Conservation (phyloP, 805 yeast genomes). For the Hemisphaericaspora nanyangensis region DNA sequence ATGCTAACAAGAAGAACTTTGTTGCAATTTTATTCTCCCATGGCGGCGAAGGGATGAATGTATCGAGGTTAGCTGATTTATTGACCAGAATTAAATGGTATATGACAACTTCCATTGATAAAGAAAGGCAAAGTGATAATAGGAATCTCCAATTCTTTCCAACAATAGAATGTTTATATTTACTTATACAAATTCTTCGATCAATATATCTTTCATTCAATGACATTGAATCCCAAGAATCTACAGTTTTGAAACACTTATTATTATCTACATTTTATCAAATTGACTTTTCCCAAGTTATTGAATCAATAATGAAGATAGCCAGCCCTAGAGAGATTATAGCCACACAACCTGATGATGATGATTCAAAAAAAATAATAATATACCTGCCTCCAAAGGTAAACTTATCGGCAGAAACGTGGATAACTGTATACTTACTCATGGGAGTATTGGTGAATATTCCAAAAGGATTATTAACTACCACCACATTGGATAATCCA, state of each 20-base stretch:
- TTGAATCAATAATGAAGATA: slow-evolving; percentile 15
- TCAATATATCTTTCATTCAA: slow-evolving; percentile 17
- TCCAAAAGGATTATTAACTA: slow-evolving; percentile 22
- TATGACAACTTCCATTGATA: slow-evolving; percentile 12
- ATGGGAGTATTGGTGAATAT: slow-evolving; percentile 21
- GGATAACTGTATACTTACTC: slow-evolving; percentile 21
- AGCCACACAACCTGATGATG: slow-evolving; percentile 2
- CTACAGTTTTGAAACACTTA: slow-evolving; percentile 16
- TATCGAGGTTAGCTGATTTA: slow-evolving; percentile 8
- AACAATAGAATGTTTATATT: slow-evolving; percentile 23
- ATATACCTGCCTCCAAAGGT: slow-evolving; percentile 15
- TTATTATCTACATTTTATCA: slow-evolving; percentile 20
- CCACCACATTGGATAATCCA: slow-evolving; percentile 16
- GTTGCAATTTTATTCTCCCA: not conserved
- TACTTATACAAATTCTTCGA: slow-evolving; percentile 23
- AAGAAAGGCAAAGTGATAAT: too few species aligned
- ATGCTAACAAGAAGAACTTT: slow-evolving; percentile 1
- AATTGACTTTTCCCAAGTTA: slow-evolving; percentile 17
- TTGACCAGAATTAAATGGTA: slow-evolving; percentile 15
- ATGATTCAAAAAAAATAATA: slow-evolving; percentile 3
- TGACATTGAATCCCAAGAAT: slow-evolving; percentile 13
- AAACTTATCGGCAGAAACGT: slow-evolving; percentile 23
- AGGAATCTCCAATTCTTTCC: slow-evolving; percentile 12
- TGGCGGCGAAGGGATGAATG: not conserved
- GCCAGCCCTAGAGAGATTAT: slow-evolving; percentile 8